Base-by-base conservation (phyloP, 202 grass and related monocot species). In the Panicum hallii region DNA sequence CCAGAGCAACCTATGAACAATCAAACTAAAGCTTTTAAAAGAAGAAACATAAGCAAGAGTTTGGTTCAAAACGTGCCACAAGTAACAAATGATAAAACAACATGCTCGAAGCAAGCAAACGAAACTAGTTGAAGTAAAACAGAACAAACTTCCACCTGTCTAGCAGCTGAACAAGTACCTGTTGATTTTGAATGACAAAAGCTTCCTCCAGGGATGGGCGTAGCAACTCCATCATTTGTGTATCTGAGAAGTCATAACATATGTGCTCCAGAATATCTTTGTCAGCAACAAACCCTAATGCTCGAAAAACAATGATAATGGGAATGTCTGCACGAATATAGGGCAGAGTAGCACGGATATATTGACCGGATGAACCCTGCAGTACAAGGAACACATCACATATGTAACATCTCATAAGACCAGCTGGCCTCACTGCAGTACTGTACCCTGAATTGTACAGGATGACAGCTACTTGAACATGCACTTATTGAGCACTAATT, bases 211-310 rank as follows among this genome's bases (percentile, higher is more conserved):
- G 72, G 78, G 96, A 99, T 69, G 97, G 97, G 13, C 97, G 74
- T 50, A 97, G 68, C 71, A 99, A 83, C 80, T 97, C 97, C 93
- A 99, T 99, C 97, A 99, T 99, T 91, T 99, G 97, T 70, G 93
- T 93, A 88, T 99, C 97, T 67, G 90, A 89, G 52, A 99, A 99
- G 74, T 97, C 97, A 47, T 97, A 99, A 84, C 97, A 96, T 84
- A 99, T 97, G 78, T 99, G 97, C 70, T 99, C 97, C 10, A 99
- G 67, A 41, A 99, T 99, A 91, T 99, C 91, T 92, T 99, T 99
- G 75, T 97, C 91, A 43, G 93, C 91, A 80, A 99, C 93, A 91
- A 97, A 99, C 75, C 93, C 97, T 86, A 99, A 83, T 86, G 97
- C 97, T 63, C 91, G 84, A 42, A 99, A 99, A 41, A 99, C 92